Evolutionary conservation across 768 basidiomycete genomes (phyloP).

Genomic region (Agaricus bisporus): DNA sequence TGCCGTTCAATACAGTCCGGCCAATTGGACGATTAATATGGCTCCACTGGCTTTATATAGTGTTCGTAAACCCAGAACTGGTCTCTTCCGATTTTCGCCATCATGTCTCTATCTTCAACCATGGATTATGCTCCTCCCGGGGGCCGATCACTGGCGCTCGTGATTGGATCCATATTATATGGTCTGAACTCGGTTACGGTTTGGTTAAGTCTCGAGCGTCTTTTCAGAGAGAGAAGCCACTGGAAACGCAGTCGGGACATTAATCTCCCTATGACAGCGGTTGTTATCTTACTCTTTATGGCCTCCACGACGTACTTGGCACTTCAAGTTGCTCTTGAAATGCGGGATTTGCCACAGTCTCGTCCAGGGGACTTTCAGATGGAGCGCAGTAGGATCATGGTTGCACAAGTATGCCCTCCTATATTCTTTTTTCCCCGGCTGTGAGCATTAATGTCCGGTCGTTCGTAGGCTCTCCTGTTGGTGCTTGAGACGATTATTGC

Average conservation of each 20-base stretch:
- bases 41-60: constrained; percentile 9
- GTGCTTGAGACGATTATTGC: constrained; percentile 10
- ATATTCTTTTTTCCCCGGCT: neutral
- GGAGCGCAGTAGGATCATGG: constrained; percentile 12
- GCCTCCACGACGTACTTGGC: constrained; percentile 11
- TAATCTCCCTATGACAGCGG: constrained; percentile 10
- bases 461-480: constrained; percentile 1
- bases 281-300: constrained; percentile 10
- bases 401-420: constrained; percentile 4
- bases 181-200: no score
- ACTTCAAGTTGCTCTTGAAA: constrained; percentile 11
- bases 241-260: constrained; percentile 7
- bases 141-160: no score
- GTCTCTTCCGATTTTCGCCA: no score
- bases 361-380: neutral
- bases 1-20: constrained; percentile 16
- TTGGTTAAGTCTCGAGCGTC: constrained; percentile 1
- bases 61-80: no score
- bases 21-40: no score
- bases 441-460: neutral
- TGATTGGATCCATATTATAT: no score
- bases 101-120: no score
- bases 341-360: neutral
- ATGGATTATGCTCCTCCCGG: no score
- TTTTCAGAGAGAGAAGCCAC: constrained; percentile 6